A percentile compares a stretch with the other conserved stretches of the same genome.
phyloP scores from a whole-genome alignment of 257 asterid species.

The Salvia splendens region DNA sequence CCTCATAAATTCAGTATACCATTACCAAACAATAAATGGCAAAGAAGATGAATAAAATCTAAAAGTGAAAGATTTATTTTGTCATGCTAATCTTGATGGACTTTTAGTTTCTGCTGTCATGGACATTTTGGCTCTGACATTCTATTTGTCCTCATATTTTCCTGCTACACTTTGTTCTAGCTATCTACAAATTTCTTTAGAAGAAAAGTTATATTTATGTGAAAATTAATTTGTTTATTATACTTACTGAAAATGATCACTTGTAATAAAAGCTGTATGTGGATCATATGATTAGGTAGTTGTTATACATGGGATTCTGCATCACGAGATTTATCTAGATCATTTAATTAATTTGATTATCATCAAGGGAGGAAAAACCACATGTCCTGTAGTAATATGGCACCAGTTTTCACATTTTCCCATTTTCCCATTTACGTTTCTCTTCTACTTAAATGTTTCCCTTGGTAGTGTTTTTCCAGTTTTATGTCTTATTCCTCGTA shows the following conservation, averaged over 20 bases:
- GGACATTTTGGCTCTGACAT: neutral
- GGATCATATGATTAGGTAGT: neutral
- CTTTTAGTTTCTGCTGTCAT: too few species aligned
- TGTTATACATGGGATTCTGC: slow-evolving; percentile 6
- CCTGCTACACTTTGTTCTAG: neutral
- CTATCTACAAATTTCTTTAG: neutral
- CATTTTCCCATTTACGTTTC: neutral
- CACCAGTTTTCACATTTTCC: neutral
- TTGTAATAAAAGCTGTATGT: neutral
- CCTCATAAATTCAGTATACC: too few species aligned
- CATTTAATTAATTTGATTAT: slow-evolving; percentile 16
- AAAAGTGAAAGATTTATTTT: too few species aligned
- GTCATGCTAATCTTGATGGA: too few species aligned
- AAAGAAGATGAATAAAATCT: too few species aligned
- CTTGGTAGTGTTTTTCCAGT: neutral
- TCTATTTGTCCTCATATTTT: neutral
- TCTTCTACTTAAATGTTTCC: neutral
- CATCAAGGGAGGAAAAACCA: neutral
- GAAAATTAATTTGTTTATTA: slow-evolving; percentile 2
- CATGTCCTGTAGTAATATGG: neutral
- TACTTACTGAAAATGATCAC: neutral
- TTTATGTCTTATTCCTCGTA: slow-evolving; percentile 2
- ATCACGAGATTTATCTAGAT: neutral
- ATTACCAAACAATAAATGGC: too few species aligned
- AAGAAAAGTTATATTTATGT: neutral